phyloP scores from a whole-genome alignment of 2,329 filamentous ascomycete genomes.

The Fusarium dimerum region DNA sequence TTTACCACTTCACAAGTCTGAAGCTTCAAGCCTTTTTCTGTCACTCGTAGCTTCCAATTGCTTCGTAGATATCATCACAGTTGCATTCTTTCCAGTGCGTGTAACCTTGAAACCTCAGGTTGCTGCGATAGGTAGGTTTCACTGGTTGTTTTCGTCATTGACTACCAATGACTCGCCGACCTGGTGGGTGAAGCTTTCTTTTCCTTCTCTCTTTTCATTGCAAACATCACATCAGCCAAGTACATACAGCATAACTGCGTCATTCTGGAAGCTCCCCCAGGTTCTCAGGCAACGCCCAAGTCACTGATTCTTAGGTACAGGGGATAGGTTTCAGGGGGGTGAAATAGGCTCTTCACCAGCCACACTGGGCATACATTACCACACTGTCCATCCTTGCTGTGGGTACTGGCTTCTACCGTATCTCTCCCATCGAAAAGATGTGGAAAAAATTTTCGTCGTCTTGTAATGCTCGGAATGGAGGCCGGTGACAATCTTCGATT shows the following conservation, averaged over 20 bases:
- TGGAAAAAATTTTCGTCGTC: conserved; percentile 22
- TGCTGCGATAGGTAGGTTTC: background rate
- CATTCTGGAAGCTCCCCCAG: background rate
- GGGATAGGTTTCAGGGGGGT: too few relatives aligned
- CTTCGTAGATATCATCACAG: background rate
- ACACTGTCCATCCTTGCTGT: conserved; percentile 18
- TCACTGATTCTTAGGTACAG: too few relatives aligned
- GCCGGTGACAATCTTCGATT: too few relatives aligned
- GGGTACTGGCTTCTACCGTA: background rate
- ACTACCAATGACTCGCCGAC: background rate
- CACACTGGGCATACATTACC: background rate
- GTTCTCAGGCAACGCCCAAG: background rate
- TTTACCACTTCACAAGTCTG: conserved; percentile 17
- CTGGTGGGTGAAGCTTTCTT: background rate
- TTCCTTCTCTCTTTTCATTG: too few relatives aligned
- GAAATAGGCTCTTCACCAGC: conserved; percentile 2
- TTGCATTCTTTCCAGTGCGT: background rate
- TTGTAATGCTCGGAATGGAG: conserved; percentile 10
- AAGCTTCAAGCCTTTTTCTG: background rate
- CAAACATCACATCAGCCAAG: background rate
- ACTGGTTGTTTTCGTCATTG: too few relatives aligned
- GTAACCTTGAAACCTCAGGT: background rate
- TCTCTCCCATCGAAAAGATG: background rate
- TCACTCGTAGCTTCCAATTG: background rate
- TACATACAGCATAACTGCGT: background rate